These are phyloP conservation scores for Rubia occidens DNA, from an alignment of 305 asterid species.

Conservation along the genomic window DNA sequence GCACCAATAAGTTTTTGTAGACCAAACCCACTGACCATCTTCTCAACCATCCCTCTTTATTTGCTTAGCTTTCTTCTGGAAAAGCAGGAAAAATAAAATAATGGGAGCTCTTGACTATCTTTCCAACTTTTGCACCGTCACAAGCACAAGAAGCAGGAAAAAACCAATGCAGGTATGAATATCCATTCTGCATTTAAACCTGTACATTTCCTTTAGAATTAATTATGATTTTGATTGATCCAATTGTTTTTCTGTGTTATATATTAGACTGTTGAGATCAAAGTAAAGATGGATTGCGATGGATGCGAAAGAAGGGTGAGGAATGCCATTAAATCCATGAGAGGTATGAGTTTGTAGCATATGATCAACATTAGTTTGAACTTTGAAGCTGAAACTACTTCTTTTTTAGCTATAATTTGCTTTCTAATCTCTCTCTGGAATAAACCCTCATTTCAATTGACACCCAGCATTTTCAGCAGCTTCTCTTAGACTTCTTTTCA, in stretches of 20 bases:
- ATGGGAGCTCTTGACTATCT: constrained; percentile 96
- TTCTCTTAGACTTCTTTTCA: too few relatives aligned
- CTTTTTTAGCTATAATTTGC: too few relatives aligned
- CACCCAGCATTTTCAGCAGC: not conserved
- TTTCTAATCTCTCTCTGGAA: not conserved
- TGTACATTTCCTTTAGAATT: too few relatives aligned
- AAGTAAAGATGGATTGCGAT: constrained; percentile 81
- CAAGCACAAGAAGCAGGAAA: constrained; percentile 57
- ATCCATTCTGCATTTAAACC: too few relatives aligned
- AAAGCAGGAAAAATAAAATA: constrained; percentile 14
- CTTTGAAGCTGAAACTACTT: not conserved
- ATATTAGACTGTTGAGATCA: constrained; percentile 74
- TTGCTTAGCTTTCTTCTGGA: constrained; percentile 19
- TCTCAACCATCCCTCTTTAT: constrained; percentile 4
- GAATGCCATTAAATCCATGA: constrained; percentile 60
- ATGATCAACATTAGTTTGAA: not conserved
- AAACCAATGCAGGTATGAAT: constrained; percentile 68
- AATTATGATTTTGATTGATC: too few relatives aligned
- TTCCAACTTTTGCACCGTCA: constrained; percentile 66
- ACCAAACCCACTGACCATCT: constrained; percentile 3
- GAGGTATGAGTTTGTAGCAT: constrained; percentile 32
- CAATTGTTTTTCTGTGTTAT: too few relatives aligned
- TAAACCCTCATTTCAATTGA: not conserved
- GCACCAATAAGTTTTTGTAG: constrained; percentile 3
- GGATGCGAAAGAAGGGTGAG: constrained; percentile 82